Evolutionary conservation across 1,139 yeast genomes (phyloP), one percentile per base, ranked within the genome.

Genomic region (Candida buenavistaensis): DNA sequence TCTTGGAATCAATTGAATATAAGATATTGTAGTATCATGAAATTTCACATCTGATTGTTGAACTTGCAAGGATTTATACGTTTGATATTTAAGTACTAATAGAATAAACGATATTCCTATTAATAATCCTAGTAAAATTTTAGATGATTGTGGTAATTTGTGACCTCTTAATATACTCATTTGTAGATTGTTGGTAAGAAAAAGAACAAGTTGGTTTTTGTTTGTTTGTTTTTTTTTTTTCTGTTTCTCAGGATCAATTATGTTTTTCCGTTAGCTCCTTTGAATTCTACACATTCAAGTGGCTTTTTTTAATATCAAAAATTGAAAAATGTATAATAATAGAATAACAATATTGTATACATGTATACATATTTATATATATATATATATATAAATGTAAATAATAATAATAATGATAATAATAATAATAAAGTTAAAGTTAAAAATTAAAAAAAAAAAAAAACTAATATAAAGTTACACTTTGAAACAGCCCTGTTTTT

Each of bases 1-100:
- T 14, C 72, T 62, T 3, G 96, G 96, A 5, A 87, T 75, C 54
- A 87, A 64, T 54, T 86, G 90, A 36, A 88, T 51, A 37, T 72
- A 67, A 1, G 95, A 87, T 3, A 81, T 72, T 21, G 62, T 54
- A 29, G 81, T 64, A 33, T 68, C 64, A 34, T 60, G 62, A 39
- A 69, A 63, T 20, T 34, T 39, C 4, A 49, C 27, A 10, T 33
- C 46, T 3, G 40, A 37, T 11, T 35, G 19, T 14, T 3, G 22
- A 12, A 12, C 33, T 14, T 33, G 44, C 10, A 33, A 68, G 54
- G 63, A 37, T 47, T 57, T 40, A 57, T 54, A 54, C 56, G 69
- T 41, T 30, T 55, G 57, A 23, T 61, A 32, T 44, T 60, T 64
- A 32, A 65, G 47, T 9, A 60, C 32, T 30, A 64, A 55, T 16